phyloP scores from a whole-genome alignment of 2,329 filamentous ascomycete species.

The Xylariaceae sp. region DNA sequence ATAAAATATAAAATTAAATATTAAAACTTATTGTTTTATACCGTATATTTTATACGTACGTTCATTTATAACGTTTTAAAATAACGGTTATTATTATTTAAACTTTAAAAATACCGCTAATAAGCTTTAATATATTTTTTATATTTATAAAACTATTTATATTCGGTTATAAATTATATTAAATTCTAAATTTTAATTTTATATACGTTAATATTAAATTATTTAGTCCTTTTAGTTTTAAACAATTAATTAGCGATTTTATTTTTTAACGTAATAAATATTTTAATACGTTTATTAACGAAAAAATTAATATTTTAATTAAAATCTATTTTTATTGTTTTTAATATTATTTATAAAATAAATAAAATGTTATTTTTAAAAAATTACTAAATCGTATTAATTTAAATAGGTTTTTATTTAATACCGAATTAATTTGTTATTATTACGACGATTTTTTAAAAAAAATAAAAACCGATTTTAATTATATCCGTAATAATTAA shows the following conservation, averaged over 20 bases:
- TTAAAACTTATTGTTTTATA: no score
- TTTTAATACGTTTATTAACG: no score
- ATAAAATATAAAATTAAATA: no score
- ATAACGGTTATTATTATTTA: background rate
- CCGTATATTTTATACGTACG: no score
- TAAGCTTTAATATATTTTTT: background rate
- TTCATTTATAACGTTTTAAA: background rate
- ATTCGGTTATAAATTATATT: conserved; percentile 44
- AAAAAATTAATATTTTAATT: background rate
- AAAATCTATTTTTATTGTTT: background rate
- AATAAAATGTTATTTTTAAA: background rate
- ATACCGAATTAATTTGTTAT: no score
- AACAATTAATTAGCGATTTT: background rate
- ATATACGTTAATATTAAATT: background rate
- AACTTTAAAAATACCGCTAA: no score
- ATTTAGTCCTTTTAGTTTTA: background rate
- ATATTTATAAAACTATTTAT: background rate
- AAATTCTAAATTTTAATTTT: conserved; percentile 2
- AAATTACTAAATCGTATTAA: no score
- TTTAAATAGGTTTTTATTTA: no score
- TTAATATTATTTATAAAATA: background rate
- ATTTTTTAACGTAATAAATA: background rate
- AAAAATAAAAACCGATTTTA: no score
- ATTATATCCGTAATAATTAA: background rate
- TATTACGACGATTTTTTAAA: no score